Evolutionary conservation across 2,329 filamentous ascomycete genomes (phyloP).

Genomic region (Stachybotrys chlorohalonatus): DNA sequence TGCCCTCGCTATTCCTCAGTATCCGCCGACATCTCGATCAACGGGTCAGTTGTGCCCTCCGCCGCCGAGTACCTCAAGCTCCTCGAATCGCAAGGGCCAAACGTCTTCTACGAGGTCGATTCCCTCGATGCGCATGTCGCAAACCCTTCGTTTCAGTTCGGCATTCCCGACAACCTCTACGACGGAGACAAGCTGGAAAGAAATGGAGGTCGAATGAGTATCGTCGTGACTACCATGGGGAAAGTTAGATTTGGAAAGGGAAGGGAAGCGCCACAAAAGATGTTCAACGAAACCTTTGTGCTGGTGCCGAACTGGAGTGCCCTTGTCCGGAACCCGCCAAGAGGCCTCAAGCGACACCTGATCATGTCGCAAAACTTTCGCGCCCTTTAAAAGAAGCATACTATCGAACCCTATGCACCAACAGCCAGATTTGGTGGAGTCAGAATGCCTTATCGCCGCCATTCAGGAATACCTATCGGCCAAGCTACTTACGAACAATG

Average conservation of each 20-base stretch:
- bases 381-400: conserved; percentile 25
- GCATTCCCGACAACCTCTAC: conserved; percentile 39
- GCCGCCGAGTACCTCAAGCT: conserved; percentile 59
- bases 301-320: conserved; percentile 68
- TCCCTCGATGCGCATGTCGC: conserved; percentile 70
- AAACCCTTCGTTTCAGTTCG: conserved; percentile 55
- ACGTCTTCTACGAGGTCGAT: conserved; percentile 62
- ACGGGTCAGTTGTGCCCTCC: conserved; percentile 58
- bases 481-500: no score
- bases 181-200: conserved; percentile 34
- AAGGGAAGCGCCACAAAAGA: conserved; percentile 52
- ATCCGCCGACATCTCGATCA: conserved; percentile 67
- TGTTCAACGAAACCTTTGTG: conserved; percentile 74
- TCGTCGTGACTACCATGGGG: conserved; percentile 67
- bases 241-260: conserved; percentile 59
- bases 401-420: no score
- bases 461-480: no score
- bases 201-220: conserved; percentile 51
- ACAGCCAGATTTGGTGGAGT: no score
- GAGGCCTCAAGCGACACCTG: conserved; percentile 50
- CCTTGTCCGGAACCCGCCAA: conserved; percentile 41
- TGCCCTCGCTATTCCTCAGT: conserved; percentile 40
- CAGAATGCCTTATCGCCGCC: no score
- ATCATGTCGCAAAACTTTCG: conserved; percentile 68
- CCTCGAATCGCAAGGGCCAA: conserved; percentile 52